Percentiles rank a stretch among this genome's conserved stretches.
phyloP scores from a whole-genome alignment of 176 grass and related monocot genomes.

The Eremochloa ophiuroides region DNA sequence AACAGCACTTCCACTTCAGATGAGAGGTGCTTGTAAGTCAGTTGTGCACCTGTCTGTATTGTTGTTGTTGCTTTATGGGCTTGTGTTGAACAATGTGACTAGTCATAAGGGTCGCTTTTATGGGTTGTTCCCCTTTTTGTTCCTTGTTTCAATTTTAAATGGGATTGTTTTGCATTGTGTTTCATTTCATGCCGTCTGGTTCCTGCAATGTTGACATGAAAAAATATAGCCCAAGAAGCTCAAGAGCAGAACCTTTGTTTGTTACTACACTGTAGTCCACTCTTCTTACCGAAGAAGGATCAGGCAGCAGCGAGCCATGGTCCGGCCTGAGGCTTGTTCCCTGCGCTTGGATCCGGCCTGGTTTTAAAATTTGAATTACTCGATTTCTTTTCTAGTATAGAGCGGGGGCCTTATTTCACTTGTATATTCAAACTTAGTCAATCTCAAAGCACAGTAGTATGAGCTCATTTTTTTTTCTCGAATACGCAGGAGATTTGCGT shows the following conservation, averaged over 20 bases:
- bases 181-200: background rate
- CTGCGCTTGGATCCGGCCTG: background rate
- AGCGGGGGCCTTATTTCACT: too few relatives aligned
- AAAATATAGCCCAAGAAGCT: background rate
- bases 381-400: background rate
- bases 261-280: background rate
- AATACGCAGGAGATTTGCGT: too few relatives aligned
- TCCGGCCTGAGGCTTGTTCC: background rate
- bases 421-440: too few relatives aligned
- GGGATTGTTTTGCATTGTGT: background rate
- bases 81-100: constrained; percentile 6
- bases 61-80: constrained; percentile 22
- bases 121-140: background rate
- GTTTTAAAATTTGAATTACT: background rate
- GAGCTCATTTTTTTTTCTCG: too few relatives aligned
- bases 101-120: background rate
- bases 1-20: background rate
- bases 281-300: background rate
- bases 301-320: too few relatives aligned
- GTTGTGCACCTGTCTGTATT: constrained; percentile 5
- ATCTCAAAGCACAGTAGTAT: too few relatives aligned
- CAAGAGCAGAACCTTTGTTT: background rate
- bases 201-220: background rate
- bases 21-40: constrained; percentile 26
- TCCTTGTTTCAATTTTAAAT: background rate